Evolutionary conservation across 1,139 yeast genomes (phyloP).

Genomic region (Meyerozyma sp.): DNA sequence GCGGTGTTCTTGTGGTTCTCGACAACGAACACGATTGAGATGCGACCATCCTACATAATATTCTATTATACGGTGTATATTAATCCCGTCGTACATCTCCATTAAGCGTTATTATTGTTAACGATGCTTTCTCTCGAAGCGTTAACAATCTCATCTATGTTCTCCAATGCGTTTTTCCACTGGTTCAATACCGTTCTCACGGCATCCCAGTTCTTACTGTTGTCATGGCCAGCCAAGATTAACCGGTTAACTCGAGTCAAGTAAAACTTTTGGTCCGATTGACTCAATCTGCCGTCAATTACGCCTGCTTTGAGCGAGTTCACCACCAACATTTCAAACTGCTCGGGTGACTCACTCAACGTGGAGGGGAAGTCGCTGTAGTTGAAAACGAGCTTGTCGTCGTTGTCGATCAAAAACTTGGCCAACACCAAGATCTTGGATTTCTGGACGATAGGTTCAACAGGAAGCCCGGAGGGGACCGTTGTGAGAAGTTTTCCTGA

Average conservation of each 20-base stretch:
- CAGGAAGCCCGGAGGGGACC: constrained; percentile 15
- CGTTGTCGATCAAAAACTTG: constrained; percentile 27
- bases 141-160: constrained; percentile 40
- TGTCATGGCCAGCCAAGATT: constrained; percentile 32
- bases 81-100: neutral
- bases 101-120: constrained; percentile 16
- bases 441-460: constrained; percentile 25
- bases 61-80: neutral
- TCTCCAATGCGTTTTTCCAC: constrained; percentile 38
- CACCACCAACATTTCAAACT: constrained; percentile 38
- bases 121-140: constrained; percentile 42
- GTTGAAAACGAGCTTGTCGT: constrained; percentile 24
- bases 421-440: constrained; percentile 41
- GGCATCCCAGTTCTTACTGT: constrained; percentile 31
- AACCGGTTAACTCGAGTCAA: constrained; percentile 41
- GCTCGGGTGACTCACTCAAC: constrained; percentile 24
- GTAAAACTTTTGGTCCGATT: constrained; percentile 37
- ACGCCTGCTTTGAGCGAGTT: constrained; percentile 42
- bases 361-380: constrained; percentile 34
- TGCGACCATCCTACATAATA: neutral
- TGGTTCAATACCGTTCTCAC: constrained; percentile 31
- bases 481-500: constrained; percentile 27
- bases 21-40: constrained; percentile 39
- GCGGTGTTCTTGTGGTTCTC: constrained; percentile 84
- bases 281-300: constrained; percentile 45